phyloP scores from a whole-genome alignment of 495 filamentous ascomycete genomes.

The Xylaria telfairii region DNA sequence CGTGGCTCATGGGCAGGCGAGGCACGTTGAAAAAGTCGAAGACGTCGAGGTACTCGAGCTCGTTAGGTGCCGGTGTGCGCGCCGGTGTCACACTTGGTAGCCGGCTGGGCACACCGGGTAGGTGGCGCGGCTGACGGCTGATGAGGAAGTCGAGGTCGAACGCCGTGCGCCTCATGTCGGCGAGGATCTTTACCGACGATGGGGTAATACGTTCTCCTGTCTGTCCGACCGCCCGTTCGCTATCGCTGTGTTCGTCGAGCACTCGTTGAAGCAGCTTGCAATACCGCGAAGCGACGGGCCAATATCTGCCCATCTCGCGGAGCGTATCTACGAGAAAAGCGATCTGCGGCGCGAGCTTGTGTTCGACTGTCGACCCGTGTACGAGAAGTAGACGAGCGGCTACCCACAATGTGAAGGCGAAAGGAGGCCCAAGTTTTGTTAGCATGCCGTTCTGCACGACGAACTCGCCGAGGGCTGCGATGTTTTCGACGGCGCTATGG shows the following conservation, averaged over 20 bases:
- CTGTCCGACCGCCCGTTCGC: slow-evolving; percentile 58
- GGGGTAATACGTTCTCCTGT: slow-evolving; percentile 77
- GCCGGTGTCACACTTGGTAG: slow-evolving; percentile 53
- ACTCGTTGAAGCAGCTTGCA: slow-evolving; percentile 80
- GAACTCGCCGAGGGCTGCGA: slow-evolving; percentile 74
- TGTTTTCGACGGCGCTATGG: slow-evolving; percentile 81
- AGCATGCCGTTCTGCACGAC: slow-evolving; percentile 76
- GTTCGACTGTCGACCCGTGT: slow-evolving; percentile 84
- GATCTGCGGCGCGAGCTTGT: slow-evolving; percentile 78
- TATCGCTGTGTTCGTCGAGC: slow-evolving; percentile 81
- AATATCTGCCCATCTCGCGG: slow-evolving; percentile 77
- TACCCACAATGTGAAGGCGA: slow-evolving; percentile 91
- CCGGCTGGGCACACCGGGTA: slow-evolving; percentile 43
- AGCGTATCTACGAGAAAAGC: slow-evolving; percentile 81
- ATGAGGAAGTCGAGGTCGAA: slow-evolving; percentile 90
- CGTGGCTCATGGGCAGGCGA: slow-evolving; percentile 62
- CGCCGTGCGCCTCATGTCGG: slow-evolving; percentile 85
- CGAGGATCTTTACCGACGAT: slow-evolving; percentile 81
- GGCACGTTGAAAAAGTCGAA: slow-evolving; percentile 95
- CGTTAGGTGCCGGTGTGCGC: slow-evolving; percentile 74
- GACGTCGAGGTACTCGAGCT: slow-evolving; percentile 88
- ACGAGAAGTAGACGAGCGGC: slow-evolving; percentile 85
- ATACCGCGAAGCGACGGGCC: slow-evolving; percentile 84
- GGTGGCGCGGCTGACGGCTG: slow-evolving; percentile 74
- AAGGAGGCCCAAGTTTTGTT: slow-evolving; percentile 81